Percentiles rank a stretch among this genome's conserved stretches.
These are phyloP conservation scores for Bothriochloa decipiens DNA, from an alignment of 176 grass and related monocot genomes.

Conservation along the genomic window DNA sequence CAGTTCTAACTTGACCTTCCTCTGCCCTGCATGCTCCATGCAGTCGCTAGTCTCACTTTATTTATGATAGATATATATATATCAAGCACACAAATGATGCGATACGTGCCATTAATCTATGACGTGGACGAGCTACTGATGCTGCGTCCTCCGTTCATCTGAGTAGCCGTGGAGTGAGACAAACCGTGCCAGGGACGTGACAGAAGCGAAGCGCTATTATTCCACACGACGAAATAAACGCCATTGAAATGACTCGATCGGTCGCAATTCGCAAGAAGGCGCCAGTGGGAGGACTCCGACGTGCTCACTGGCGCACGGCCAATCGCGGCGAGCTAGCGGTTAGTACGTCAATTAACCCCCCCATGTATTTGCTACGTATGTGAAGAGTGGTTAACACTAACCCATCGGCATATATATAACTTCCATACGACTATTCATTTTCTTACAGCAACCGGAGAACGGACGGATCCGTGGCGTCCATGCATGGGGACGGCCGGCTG, in stretches of 20 bases:
- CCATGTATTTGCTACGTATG: background rate
- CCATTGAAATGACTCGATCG: background rate
- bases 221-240: background rate
- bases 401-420: conserved; percentile 23
- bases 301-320: background rate
- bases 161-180: background rate
- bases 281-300: background rate
- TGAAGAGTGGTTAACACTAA: conserved; percentile 51
- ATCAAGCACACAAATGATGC: background rate
- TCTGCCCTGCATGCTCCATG: background rate
- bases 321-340: conserved; percentile 18
- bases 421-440: conserved; percentile 34
- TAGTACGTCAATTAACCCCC: conserved; percentile 45
- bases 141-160: background rate
- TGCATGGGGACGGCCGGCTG: conserved; percentile 1
- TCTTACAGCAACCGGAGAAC: conserved; percentile 39
- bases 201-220: background rate
- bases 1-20: conserved; percentile 51
- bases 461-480: background rate
- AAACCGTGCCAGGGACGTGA: background rate
- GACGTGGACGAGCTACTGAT: conserved; percentile 1
- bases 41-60: background rate
- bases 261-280: background rate
- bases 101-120: background rate
- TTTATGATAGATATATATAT: background rate